These are phyloP conservation scores for Boletus sp. DNA, from an alignment of 768 basidiomycete genomes.

Conservation along the genomic window DNA sequence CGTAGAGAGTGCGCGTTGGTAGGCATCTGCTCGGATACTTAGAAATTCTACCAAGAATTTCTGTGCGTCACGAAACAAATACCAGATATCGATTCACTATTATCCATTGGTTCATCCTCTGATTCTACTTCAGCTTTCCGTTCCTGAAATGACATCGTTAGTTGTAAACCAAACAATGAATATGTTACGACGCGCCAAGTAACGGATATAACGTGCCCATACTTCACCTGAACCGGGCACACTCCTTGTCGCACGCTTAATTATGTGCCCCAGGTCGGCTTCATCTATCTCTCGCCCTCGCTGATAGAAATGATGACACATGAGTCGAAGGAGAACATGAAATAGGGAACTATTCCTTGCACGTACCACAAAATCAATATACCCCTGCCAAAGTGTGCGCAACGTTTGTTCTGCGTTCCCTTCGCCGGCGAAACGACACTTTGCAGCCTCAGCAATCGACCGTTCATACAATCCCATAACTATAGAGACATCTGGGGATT, in stretches of 20 bases:
- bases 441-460: conserved; percentile 71
- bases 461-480: conserved; percentile 68
- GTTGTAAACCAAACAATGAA: background rate
- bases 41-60: conserved; percentile 1
- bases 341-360: background rate
- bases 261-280: conserved; percentile 41
- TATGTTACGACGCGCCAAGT: conserved; percentile 47
- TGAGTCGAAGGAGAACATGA: background rate
- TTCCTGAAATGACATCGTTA: conserved; percentile 18
- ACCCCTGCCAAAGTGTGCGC: conserved; percentile 69
- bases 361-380: conserved; percentile 67
- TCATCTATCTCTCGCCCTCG: conserved; percentile 41
- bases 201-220: conserved; percentile 76
- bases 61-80: background rate
- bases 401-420: conserved; percentile 56
- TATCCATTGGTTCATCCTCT: conserved; percentile 21
- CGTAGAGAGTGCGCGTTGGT: conserved; percentile 53
- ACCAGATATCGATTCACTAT: conserved; percentile 29
- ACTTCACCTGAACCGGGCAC: conserved; percentile 75
- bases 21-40: conserved; percentile 45
- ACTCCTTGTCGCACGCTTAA: conserved; percentile 64
- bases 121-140: conserved; percentile 6
- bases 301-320: background rate
- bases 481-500: conserved; percentile 56
- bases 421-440: conserved; percentile 53